Conservation (phyloP, 1,139 yeast genomes). For the Yamadazyma mexicana region DNA sequence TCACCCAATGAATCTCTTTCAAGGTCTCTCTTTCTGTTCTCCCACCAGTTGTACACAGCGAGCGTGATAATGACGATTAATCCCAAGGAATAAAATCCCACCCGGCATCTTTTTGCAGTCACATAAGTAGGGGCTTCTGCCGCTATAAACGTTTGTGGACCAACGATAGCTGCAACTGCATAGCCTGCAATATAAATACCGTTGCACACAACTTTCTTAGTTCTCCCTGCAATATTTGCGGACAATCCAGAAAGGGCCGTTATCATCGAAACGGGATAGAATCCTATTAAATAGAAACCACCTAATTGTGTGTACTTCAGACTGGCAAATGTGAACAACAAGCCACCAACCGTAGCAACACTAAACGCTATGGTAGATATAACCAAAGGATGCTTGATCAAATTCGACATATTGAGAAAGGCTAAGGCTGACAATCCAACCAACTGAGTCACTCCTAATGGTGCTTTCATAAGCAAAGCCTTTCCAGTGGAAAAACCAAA, state of each 20-base stretch:
- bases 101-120: conserved; percentile 34
- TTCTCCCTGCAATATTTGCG: conserved; percentile 21
- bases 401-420: conserved; percentile 35
- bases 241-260: conserved; percentile 14
- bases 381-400: conserved; percentile 35
- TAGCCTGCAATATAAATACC: conserved; percentile 42
- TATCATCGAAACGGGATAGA: conserved; percentile 9
- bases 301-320: conserved; percentile 3
- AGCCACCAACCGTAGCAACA: conserved; percentile 28
- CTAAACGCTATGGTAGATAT: conserved; percentile 22
- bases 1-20: conserved; percentile 14
- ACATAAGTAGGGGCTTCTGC: conserved; percentile 54
- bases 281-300: conserved; percentile 7
- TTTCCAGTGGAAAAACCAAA: conserved; percentile 36
- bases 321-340: conserved; percentile 48
- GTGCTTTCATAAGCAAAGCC: conserved; percentile 33
- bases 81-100: conserved; percentile 18
- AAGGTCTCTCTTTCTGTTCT: conserved; percentile 28
- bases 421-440: conserved; percentile 34
- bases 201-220: conserved; percentile 23
- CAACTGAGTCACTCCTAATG: conserved; percentile 35
- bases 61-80: conserved; percentile 29
- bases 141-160: conserved; percentile 65
- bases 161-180: conserved; percentile 63
- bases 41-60: conserved; percentile 16